Base-by-base conservation (phyloP, 371 early-diverging fungal genomes). In the Apophysomyces ossiformis region DNA sequence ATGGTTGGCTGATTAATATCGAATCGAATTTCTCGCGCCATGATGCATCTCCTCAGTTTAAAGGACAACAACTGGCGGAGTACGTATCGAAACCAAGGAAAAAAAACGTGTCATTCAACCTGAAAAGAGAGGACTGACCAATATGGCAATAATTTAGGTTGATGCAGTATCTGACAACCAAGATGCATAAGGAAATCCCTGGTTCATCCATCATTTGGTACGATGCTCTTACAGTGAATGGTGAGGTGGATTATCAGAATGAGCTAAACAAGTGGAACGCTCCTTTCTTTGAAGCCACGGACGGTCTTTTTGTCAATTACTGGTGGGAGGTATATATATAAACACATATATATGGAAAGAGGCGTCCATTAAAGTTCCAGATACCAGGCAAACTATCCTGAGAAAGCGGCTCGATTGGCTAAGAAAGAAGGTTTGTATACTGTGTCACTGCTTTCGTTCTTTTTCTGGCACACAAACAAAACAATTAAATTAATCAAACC, bases 1-100 rank as follows among this genome's bases (percentile, higher is more conserved):
- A 89, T 66, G 89, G 91, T 7, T 90, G 87, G 86, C 76, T 90
- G 57, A 73, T 90, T 45, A 89, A 89, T 57, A 84, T 90, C 54
- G 91, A 89, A 75, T 71, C 76, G 16, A 74, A 72, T 13, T 76
- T 90, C 26, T 60, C 66, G 41, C 63, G 70, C 7, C 69, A 72
- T 16, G 70, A 73, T 0, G 58, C 68, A 12, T 45, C 45, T 6
- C 64, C 69, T n/a, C 58, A 58, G 18, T 63, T 32, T 41, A 83
- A 72, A 64, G 73, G 64, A 7, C 60, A 60, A 46, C 74, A 72
- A 60, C 71, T 81, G 44, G 62, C 69, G 44, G 69, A 70, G 77
- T 77, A 69, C 57, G 47, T 35, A 9, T 57, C 37, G 6, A 21
- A 12, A 13, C 1, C 21, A 26, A 32, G 2, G 15, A 43, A 38